A percentile compares a stretch with the other conserved stretches of the same genome.
These are phyloP conservation scores for Nepenthes alata DNA, from an alignment of 179 eudicot genomes.

Conservation along the genomic window DNA sequence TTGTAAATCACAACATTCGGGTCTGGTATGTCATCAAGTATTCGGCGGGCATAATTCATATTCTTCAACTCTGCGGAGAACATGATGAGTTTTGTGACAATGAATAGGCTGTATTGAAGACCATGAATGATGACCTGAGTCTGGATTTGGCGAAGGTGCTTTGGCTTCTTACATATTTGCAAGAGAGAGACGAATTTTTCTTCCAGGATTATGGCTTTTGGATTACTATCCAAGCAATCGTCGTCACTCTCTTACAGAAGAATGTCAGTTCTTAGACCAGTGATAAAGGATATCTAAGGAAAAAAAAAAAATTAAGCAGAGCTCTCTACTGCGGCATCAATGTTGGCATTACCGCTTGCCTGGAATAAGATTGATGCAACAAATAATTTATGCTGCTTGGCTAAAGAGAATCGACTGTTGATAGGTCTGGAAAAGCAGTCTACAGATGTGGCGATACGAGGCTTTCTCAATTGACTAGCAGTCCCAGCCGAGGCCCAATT, in stretches of 20 bases:
- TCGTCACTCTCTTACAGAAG: neutral
- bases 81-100: conserved; percentile 34
- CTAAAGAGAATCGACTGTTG: too few species aligned
- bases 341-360: too few species aligned
- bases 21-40: conserved; percentile 47
- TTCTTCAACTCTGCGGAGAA: conserved; percentile 19
- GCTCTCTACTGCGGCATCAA: too few species aligned
- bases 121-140: conserved; percentile 37
- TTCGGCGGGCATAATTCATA: conserved; percentile 28
- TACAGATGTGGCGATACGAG: too few species aligned
- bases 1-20: conserved; percentile 40
- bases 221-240: conserved; percentile 1
- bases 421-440: too few species aligned
- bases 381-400: too few species aligned
- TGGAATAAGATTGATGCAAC: too few species aligned
- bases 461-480: too few species aligned
- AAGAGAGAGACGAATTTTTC: conserved; percentile 38
- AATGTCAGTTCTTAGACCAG: neutral
- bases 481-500: too few species aligned
- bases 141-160: conserved; percentile 42
- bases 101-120: conserved; percentile 22
- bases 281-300: neutral
- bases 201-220: conserved; percentile 30
- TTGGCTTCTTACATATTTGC: conserved; percentile 46
- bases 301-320: neutral